Conservation (phyloP, 345 rosid species). For the Cardamine occulta region DNA sequence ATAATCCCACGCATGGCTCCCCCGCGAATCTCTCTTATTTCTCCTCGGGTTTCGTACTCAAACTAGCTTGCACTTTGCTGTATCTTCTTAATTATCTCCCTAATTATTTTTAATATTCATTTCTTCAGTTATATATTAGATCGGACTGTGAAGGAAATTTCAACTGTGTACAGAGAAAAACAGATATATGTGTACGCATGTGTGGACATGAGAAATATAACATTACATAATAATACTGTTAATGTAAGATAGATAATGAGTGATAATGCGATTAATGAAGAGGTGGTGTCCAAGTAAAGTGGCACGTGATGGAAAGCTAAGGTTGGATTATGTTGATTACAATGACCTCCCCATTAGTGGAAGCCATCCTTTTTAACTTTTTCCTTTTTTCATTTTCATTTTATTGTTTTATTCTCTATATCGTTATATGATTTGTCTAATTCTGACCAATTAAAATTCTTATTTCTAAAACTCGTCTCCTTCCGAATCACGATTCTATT, state of each 20-base stretch:
- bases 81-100: conserved; percentile 7
- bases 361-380: conserved; percentile 33
- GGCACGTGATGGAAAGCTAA: conserved; percentile 40
- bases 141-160: not conserved
- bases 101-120: not conserved
- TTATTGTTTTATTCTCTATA: conserved; percentile 12
- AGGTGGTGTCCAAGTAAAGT: conserved; percentile 44
- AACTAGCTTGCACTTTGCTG: conserved; percentile 51
- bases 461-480: conserved; percentile 30
- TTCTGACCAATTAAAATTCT: conserved; percentile 28
- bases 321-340: conserved; percentile 36
- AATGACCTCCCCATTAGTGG: conserved; percentile 33
- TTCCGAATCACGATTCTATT: conserved; percentile 23
- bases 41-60: conserved; percentile 45
- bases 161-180: not conserved
- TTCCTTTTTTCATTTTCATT: not conserved
- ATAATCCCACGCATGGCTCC: conserved; percentile 71
- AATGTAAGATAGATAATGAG: conserved; percentile 22
- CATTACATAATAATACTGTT: not conserved
- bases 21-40: conserved; percentile 81
- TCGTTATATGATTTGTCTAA: conserved; percentile 31
- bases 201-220: conserved; percentile 6
- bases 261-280: conserved; percentile 40
- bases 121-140: not conserved
- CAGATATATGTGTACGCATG: conserved; percentile 6